phyloP scores from a whole-genome alignment of 129 eudicot species.

The Escallonia herrerae region DNA sequence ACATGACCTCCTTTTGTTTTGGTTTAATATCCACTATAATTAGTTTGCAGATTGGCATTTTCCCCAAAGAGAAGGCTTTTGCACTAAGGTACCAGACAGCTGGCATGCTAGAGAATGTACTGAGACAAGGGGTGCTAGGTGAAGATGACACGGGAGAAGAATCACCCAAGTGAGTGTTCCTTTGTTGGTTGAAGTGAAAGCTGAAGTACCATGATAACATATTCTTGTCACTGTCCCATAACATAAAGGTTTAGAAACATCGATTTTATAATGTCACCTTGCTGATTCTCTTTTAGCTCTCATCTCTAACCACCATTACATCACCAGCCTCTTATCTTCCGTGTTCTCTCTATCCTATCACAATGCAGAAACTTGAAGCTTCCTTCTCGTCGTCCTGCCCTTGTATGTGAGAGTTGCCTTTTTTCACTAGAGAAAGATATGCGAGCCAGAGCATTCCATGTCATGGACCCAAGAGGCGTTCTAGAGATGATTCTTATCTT shows the following conservation, averaged over 20 bases:
- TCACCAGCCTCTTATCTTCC: conserved; percentile 1
- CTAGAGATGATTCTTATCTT: conserved; percentile 76
- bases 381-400: conserved; percentile 80
- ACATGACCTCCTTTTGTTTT: conserved; percentile 1
- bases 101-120: conserved; percentile 88
- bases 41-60: conserved; percentile 92
- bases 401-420: conserved; percentile 86
- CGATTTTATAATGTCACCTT: neutral
- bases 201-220: too few species aligned
- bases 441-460: conserved; percentile 84
- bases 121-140: conserved; percentile 91
- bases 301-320: too few species aligned
- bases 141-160: conserved; percentile 96
- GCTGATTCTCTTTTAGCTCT: too few species aligned
- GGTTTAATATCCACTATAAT: conserved; percentile 47
- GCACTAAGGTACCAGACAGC: conserved; percentile 94
- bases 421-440: conserved; percentile 72
- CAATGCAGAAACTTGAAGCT: conserved; percentile 78
- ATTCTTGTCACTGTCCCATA: too few species aligned
- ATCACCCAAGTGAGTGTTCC: conserved; percentile 66
- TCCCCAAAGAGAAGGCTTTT: conserved; percentile 82
- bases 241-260: too few species aligned
- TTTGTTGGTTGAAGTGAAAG: neutral
- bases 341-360: neutral
- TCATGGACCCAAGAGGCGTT: conserved; percentile 80